Evolutionary conservation across 805 yeast genomes (phyloP).

Genomic region (Barnettozyma sp.): DNA sequence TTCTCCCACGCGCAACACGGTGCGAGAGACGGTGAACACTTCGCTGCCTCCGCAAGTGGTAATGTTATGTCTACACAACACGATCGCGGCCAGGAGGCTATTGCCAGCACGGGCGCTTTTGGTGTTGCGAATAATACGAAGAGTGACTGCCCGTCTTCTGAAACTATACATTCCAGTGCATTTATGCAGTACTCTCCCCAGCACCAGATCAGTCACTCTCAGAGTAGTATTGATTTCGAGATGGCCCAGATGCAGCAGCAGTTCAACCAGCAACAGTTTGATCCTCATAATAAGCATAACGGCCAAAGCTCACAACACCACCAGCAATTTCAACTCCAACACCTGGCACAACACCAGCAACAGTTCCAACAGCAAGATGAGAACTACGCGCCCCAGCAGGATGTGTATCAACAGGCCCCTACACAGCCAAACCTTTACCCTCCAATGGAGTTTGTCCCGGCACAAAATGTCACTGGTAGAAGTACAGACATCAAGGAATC

Average conservation of each 20-base stretch:
- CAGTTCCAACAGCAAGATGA: too few relatives aligned
- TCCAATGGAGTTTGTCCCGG: slow-evolving; percentile 14
- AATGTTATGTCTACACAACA: too few relatives aligned
- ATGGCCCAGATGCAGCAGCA: slow-evolving; percentile 3
- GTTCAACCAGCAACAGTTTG: background rate
- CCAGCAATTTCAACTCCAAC: slow-evolving; percentile 2
- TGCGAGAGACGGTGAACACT: background rate
- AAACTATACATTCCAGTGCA: too few relatives aligned
- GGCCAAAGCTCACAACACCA: too few relatives aligned
- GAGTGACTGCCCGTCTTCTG: too few relatives aligned
- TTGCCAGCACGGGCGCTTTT: too few relatives aligned
- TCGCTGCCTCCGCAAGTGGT: background rate
- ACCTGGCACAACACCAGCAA: slow-evolving; percentile 28
- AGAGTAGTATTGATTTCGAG: background rate
- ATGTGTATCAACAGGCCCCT: background rate
- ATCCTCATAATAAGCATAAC: too few relatives aligned
- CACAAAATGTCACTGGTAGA: slow-evolving; percentile 1
- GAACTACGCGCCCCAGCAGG: slow-evolving; percentile 9
- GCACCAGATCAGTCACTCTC: background rate
- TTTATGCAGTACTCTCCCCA: too few relatives aligned
- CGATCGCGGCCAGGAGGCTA: too few relatives aligned
- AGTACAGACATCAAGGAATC: slow-evolving; percentile 23
- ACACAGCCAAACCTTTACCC: slow-evolving; percentile 12
- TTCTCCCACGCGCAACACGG: background rate
- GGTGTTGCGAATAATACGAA: too few relatives aligned